Percentiles rank a stretch among this genome's conserved stretches.
These are phyloP conservation scores for Cladosporium sp. DNA, from an alignment of 2,329 filamentous ascomycete genomes.

Conservation along the genomic window DNA sequence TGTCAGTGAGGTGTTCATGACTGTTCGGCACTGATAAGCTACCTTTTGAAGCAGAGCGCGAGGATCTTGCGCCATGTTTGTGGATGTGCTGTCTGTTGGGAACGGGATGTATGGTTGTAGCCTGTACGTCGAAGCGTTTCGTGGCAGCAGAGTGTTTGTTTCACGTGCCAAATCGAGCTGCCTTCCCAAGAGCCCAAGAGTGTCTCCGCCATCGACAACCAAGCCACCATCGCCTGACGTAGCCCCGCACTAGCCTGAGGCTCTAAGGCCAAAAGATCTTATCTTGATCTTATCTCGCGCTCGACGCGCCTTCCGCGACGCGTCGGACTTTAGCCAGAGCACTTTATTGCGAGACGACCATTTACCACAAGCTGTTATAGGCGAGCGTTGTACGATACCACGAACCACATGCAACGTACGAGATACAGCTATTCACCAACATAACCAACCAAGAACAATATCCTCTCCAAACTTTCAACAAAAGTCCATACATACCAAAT, in stretches of 20 bases:
- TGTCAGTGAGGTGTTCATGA: constrained; percentile 18
- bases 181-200: background rate
- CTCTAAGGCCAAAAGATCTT: background rate
- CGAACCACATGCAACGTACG: background rate
- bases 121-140: background rate
- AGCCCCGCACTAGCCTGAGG: background rate
- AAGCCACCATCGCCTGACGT: constrained; percentile 7
- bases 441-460: background rate
- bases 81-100: background rate
- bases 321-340: background rate
- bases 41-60: constrained; percentile 79
- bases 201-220: background rate
- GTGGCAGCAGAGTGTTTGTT: constrained; percentile 5
- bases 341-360: constrained; percentile 8
- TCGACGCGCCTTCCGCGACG: background rate
- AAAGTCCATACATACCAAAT: constrained; percentile 1
- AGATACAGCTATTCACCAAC: background rate
- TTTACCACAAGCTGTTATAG: background rate
- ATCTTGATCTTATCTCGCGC: too few species aligned
- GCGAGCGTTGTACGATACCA: background rate
- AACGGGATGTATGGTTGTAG: background rate
- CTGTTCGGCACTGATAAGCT: constrained; percentile 25
- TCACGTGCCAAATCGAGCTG: constrained; percentile 7
- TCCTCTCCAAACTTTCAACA: background rate
- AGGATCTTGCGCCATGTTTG: constrained; percentile 57